phyloP scores from a whole-genome alignment of 2,329 filamentous ascomycete species.

The Huntiella bhutanensis region DNA sequence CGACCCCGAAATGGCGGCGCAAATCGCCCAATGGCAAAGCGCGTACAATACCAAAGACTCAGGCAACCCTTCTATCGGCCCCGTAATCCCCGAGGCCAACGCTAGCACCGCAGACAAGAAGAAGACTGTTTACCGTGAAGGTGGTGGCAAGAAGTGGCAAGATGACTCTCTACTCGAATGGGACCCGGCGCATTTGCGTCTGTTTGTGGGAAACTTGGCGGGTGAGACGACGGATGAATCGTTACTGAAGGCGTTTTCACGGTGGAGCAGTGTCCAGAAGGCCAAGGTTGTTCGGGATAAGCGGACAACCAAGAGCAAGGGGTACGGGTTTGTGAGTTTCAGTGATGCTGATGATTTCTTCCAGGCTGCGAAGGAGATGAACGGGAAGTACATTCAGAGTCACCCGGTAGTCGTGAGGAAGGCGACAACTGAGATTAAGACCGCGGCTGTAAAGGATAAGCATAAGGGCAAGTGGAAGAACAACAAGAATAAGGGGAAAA shows the following conservation, averaged over 20 bases:
- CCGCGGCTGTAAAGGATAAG: constrained; percentile 43
- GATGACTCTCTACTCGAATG: constrained; percentile 81
- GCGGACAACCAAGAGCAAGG: constrained; percentile 86
- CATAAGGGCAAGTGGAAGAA: constrained; percentile 18
- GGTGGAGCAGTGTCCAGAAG: constrained; percentile 77
- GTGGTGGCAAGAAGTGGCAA: constrained; percentile 83
- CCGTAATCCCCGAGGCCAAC: constrained; percentile 20
- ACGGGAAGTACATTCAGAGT: constrained; percentile 96
- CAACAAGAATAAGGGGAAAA: constrained; percentile 20
- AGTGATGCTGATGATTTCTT: constrained; percentile 92
- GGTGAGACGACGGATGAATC: constrained; percentile 96
- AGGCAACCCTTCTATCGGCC: constrained; percentile 16
- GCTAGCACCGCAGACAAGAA: constrained; percentile 34
- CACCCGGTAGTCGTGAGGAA: constrained; percentile 79
- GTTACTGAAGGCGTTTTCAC: constrained; percentile 78
- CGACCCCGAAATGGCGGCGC: constrained; percentile 38
- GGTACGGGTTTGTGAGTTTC: constrained; percentile 93
- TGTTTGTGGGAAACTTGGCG: constrained; percentile 92
- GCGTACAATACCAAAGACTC: constrained; percentile 55
- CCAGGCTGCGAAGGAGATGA: constrained; percentile 91
- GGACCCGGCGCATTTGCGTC: constrained; percentile 83
- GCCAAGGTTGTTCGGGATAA: constrained; percentile 90
- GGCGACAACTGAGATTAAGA: constrained; percentile 79
- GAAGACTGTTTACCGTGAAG: constrained; percentile 74
- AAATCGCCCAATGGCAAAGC: constrained; percentile 89